These are phyloP conservation scores for Tuber borchii DNA, from an alignment of 495 filamentous ascomycete species.

Conservation along the genomic window DNA sequence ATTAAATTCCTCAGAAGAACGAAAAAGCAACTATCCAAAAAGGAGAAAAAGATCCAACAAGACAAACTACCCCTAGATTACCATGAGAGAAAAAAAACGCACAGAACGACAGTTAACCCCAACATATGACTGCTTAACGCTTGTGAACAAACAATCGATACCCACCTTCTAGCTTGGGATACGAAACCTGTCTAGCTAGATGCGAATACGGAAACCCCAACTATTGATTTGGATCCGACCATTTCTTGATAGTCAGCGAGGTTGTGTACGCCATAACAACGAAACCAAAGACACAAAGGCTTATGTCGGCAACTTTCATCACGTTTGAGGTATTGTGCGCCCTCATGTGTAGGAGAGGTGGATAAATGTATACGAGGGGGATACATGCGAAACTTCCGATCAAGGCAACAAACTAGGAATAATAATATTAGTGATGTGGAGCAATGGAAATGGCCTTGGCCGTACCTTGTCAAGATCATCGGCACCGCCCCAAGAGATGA, in stretches of 20 bases:
- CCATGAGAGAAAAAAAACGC: background rate
- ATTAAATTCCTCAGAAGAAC: background rate
- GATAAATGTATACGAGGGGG: conserved; percentile 94
- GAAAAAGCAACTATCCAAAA: background rate
- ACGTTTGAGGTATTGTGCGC: conserved; percentile 61
- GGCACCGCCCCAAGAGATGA: conserved; percentile 85
- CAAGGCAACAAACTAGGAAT: conserved; percentile 65
- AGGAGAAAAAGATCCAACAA: background rate
- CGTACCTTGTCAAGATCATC: conserved; percentile 74
- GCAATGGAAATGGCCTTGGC: background rate
- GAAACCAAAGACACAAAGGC: conserved; percentile 71
- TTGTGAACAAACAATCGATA: background rate
- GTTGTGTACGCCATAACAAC: conserved; percentile 89
- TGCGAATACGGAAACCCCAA: background rate
- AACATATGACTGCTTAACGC: background rate
- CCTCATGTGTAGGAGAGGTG: conserved; percentile 79
- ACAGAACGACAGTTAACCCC: background rate
- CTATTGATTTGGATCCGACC: conserved; percentile 47
- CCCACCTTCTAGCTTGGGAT: background rate
- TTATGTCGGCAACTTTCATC: conserved; percentile 63
- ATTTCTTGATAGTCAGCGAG: conserved; percentile 70
- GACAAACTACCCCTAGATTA: background rate
- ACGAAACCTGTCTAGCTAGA: background rate
- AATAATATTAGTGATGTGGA: background rate
- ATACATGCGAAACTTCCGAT: conserved; percentile 98